Conservation (phyloP, 148 eudicot genomes). For the Amaranthus palmeri region DNA sequence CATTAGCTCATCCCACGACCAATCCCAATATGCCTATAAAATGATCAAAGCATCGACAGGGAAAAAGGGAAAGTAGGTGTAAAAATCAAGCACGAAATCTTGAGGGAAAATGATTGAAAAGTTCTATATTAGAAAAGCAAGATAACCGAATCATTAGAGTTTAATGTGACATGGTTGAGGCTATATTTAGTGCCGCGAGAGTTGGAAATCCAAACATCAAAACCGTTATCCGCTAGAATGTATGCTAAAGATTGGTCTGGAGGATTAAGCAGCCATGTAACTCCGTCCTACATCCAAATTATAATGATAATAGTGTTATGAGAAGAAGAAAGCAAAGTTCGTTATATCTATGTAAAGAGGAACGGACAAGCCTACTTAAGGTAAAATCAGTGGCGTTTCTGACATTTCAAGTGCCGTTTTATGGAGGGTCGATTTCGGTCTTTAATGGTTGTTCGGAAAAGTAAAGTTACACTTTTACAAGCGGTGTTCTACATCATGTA, state of each 20-base stretch:
- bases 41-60: background rate
- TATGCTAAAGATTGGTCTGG: constrained; percentile 50
- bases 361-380: no score
- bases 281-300: constrained; percentile 42
- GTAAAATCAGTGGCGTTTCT: no score
- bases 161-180: constrained; percentile 46
- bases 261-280: constrained; percentile 54
- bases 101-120: background rate
- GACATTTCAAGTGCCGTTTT: no score
- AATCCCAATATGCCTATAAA: constrained; percentile 61
- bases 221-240: constrained; percentile 64
- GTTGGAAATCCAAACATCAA: constrained; percentile 66
- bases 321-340: background rate
- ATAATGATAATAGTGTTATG: background rate
- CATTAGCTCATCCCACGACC: constrained; percentile 74
- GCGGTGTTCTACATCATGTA: no score
- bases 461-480: no score
- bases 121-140: background rate
- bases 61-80: background rate
- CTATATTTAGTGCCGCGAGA: constrained; percentile 61
- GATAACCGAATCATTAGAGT: constrained; percentile 40
- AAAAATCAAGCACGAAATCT: background rate
- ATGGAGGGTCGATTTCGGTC: no score
- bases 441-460: no score
- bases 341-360: no score